Evolutionary conservation across 352 stramenopile genomes (phyloP), one percentile per base, ranked within the genome.

Genomic region (Phytopythium aichiense): DNA sequence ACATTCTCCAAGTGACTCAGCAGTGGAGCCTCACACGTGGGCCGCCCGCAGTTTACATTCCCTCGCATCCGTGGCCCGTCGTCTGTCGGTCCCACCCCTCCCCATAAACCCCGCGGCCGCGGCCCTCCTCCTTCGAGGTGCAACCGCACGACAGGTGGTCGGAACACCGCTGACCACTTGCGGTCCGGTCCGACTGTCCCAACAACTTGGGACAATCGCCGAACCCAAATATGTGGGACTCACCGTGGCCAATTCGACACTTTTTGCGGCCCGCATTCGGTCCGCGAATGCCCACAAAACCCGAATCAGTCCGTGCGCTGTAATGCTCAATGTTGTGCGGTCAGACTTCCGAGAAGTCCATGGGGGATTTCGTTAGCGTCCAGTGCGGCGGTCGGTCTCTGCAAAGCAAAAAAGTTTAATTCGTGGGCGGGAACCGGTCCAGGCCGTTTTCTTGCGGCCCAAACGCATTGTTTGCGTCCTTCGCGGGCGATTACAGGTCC

Each of bases 61-160:
- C 16, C 7, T 23, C 9, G 5, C 18, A 12, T 23, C 40, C 22
- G 40, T 48, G 18, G 40, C 40, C 16, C 18, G 40, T 48, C 40
- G 40, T 25, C 40, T 18, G n/a, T 50, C 43, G 43, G 43, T 50
- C 43, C 43, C 43, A 50, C 40, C 40, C 40, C 20, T 2, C 40
- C 16, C 43, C 43, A 50, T 50, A 49, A 46, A n/a, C 1, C 16
- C 13, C 40, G 40, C 37, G 6, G 2, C 37, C 37, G 4, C 2
- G 6, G 11, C 6, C 11, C n/a, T n/a, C n/a, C n/a, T n/a, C n/a
- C n/a, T n/a, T n/a, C n/a, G n/a, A 42, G 9, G 40, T 22, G 43
- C 43, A 50, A 50, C 43, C 43, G 43, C 43, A 50, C 43, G n/a
- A 48, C 40, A 50, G 16, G 43, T 50, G 43, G 43, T 50, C 43